phyloP scores from a whole-genome alignment of 805 yeast species.

The Saccharomycodes ludwigii region DNA sequence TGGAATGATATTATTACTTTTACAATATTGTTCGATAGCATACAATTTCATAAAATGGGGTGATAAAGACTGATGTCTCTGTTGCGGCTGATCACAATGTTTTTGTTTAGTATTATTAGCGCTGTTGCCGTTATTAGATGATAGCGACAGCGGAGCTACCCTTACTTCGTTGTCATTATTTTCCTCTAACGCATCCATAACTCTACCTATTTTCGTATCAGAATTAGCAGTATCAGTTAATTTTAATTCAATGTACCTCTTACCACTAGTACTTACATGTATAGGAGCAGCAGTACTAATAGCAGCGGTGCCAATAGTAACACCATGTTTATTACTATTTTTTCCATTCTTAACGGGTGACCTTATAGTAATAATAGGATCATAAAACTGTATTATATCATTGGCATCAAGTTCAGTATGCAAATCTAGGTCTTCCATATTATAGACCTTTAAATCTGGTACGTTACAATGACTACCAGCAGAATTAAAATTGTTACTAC shows the following conservation, averaged over 20 bases:
- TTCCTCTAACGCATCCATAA: background rate
- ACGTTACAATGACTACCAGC: no score
- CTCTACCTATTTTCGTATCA: background rate
- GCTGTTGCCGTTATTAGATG: constrained; percentile 1
- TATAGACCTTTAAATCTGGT: constrained; percentile 11
- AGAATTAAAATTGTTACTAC: no score
- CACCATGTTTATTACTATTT: no score
- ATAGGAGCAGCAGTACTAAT: no score
- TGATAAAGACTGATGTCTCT: constrained; percentile 16
- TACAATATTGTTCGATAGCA: constrained; percentile 18
- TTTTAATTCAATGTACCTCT: background rate
- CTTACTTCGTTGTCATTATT: background rate
- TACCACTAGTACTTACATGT: background rate
- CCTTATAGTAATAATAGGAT: no score
- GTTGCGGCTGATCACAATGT: background rate
- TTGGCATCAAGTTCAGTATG: constrained; percentile 9
- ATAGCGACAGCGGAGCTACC: background rate
- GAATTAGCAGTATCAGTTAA: constrained; percentile 2
- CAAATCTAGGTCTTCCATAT: constrained; percentile 17
- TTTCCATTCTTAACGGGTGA: no score
- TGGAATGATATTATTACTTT: constrained; percentile 15
- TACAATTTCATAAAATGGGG: constrained; percentile 20
- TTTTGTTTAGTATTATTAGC: background rate
- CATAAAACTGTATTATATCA: constrained; percentile 11
- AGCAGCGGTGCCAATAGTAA: no score